Base-by-base conservation (phyloP, 2,329 filamentous ascomycete genomes). In the Coniochaeta sp. region DNA sequence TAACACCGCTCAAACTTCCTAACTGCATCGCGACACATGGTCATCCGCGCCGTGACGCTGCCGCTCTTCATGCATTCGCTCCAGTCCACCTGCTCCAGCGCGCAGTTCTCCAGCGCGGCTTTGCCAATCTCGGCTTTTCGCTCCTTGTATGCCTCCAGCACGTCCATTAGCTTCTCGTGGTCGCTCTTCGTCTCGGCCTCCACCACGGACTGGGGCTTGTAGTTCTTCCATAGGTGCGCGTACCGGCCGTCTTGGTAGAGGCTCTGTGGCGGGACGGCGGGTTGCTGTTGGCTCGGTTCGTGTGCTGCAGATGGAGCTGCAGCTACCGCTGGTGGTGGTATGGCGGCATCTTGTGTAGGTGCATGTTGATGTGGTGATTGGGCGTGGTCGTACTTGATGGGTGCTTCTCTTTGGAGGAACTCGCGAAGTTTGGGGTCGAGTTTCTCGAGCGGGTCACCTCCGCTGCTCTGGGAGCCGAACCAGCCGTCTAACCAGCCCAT, bases 41-140 rank as follows among this genome's bases (percentile, higher is more conserved):
- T 92, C 74, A 93, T 77, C 66, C 84, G 82, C 65, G 89, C 85
- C 68, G 77, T 75, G 78, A 85, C 85, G 57, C 80, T 82, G 31
- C 93, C 93, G 59, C 81, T 79, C 68, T 83, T 82, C 80, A 95
- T 95, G 79, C 95, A 99, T 56, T 89, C 81, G 62, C 88, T 86
- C 79, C 96, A 88, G 61, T 88, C 88, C 70, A 91, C 81, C 76
- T 97, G 91, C 72, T 96, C 91, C 62, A 93, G 74, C 1, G 91
- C 89, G 74, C 95, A 99, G 73, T 98, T 99, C 77, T 99, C 95
- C 69, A 96, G 80, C 11, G 93, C 93, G 1, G 91, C 90, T 47
- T 83, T 81, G 33, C 90, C 90, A 63, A 98, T 90, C 60, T 86
- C 82, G 36, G 85, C 83, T 71, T 89, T 91, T 63, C 92, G 87